These are phyloP conservation scores for Spiromastix sp. DNA, from an alignment of 2,329 filamentous ascomycete genomes.

Conservation along the genomic window DNA sequence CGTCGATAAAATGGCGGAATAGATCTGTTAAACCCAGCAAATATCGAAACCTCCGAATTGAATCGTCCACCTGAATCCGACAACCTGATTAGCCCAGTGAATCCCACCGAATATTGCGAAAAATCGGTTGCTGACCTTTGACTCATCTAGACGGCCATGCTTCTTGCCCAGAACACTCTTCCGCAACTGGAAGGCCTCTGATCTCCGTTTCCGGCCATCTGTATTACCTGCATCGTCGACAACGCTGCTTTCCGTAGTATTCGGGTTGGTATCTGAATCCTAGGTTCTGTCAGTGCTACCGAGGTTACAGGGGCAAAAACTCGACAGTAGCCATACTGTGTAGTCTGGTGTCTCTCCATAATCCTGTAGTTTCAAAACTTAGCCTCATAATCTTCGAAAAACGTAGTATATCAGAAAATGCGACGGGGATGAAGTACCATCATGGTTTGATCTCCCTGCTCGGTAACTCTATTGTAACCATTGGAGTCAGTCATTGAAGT, in stretches of 20 bases:
- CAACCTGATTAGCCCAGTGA: constrained; percentile 9
- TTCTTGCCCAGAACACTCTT: constrained; percentile 93
- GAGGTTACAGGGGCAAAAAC: background rate
- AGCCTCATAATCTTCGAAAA: constrained; percentile 3
- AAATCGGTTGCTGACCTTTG: constrained; percentile 52
- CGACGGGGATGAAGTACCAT: constrained; percentile 22
- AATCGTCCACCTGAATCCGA: constrained; percentile 69
- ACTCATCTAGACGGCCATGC: constrained; percentile 82
- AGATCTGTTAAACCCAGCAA: constrained; percentile 89
- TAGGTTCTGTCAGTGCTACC: constrained; percentile 15
- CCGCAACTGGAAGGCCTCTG: constrained; percentile 79
- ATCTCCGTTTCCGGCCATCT: constrained; percentile 76
- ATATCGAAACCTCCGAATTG: constrained; percentile 87
- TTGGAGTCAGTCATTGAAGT: constrained; percentile 38
- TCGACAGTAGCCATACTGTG: constrained; percentile 34
- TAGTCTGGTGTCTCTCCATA: constrained; percentile 53
- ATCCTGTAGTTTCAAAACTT: constrained; percentile 23
- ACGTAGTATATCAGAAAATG: constrained; percentile 3
- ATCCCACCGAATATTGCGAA: background rate
- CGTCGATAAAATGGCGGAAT: constrained; percentile 98
- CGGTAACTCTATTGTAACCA: constrained; percentile 25
- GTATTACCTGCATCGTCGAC: constrained; percentile 55
- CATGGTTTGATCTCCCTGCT: constrained; percentile 27
- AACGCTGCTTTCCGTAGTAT: constrained; percentile 71
- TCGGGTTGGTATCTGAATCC: constrained; percentile 57